Base-by-base conservation (phyloP, 2,329 filamentous ascomycete species). In the Pseudonectria foliicola region DNA sequence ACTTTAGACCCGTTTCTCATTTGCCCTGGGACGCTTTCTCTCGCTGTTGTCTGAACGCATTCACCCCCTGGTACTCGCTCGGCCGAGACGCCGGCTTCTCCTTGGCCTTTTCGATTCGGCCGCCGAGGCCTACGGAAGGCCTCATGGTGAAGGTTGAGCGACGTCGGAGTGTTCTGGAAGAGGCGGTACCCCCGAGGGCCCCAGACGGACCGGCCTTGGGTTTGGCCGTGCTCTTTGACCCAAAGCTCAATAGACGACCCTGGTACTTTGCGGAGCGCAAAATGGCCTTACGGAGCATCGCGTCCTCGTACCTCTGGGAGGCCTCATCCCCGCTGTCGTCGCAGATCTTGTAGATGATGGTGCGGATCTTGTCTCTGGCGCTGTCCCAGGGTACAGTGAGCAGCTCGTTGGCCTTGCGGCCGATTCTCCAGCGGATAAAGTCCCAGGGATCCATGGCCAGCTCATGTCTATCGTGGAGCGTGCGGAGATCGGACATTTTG, bases 371-470 rank as follows among this genome's bases (percentile, higher is more conserved):
- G 0, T 14, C 3, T 2, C n/a, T 38, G n/a, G 40, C 27, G 6
- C 16, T 44, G n/a, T 45, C 30, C 14, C 39, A 44, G 1, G 35
- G 30, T 10, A 26, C 16, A 13, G n/a, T 6, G 10, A 42, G 34
- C 13, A 33, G 18, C 13, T 45, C 34, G 7, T 38, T 24, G 3
- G 50, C 34, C 21, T 50, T 49, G 7, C 36, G 33, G 6, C 37
- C 34, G 16, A 60, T 42, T 13, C 59, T 48, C 60, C 59, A 64
- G 13, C 62, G 50, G 27, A 63, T 43, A 31, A 64, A 65, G 38
- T 63, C 55, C 35, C 53, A 60, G 0, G 61, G 56, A 7, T 60
- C 53, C 61, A 65, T 65, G 0, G 24, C 15, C 2, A 65, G 42
- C 15, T 57, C 35, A 4, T 47, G 39, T 6, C 31, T 40, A 2